Conservation (phyloP, 2,329 filamentous ascomycete species). For the Hypoxylon sp. region DNA sequence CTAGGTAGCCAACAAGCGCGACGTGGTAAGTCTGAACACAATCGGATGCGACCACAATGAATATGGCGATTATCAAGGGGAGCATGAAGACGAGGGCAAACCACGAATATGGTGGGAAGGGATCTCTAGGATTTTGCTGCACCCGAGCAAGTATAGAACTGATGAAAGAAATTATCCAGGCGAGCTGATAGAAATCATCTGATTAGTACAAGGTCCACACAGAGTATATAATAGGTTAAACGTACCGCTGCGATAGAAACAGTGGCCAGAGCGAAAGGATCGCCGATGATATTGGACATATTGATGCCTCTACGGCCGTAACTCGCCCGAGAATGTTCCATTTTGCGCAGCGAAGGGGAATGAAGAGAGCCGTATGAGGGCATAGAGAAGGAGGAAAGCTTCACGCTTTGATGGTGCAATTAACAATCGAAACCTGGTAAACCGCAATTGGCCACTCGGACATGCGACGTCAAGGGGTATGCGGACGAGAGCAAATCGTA, state of each 20-base stretch:
- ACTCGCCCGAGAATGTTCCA: slow-evolving; percentile 75
- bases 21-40: slow-evolving; percentile 90
- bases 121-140: slow-evolving; percentile 58
- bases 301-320: slow-evolving; percentile 73
- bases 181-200: slow-evolving; percentile 71
- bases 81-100: slow-evolving; percentile 91
- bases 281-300: slow-evolving; percentile 91
- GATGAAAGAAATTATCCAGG: slow-evolving; percentile 94
- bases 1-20: slow-evolving; percentile 88
- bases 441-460: slow-evolving; percentile 30
- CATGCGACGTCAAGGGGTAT: slow-evolving; percentile 36
- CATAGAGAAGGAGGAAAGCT: slow-evolving; percentile 67
- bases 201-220: slow-evolving; percentile 30
- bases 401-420: slow-evolving; percentile 31
- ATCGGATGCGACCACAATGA: slow-evolving; percentile 86
- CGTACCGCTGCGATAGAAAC: slow-evolving; percentile 91
- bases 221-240: slow-evolving; percentile 43
- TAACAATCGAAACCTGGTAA: slow-evolving; percentile 32
- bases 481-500: slow-evolving; percentile 27
- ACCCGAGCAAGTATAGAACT: slow-evolving; percentile 81
- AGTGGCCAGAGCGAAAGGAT: slow-evolving; percentile 95
- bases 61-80: slow-evolving; percentile 83
- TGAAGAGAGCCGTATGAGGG: slow-evolving; percentile 79
- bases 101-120: slow-evolving; percentile 91
- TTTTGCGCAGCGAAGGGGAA: slow-evolving; percentile 83